Base-by-base conservation (phyloP, 192 early-diverging fungal genomes). In the Coemansia asiatica region DNA sequence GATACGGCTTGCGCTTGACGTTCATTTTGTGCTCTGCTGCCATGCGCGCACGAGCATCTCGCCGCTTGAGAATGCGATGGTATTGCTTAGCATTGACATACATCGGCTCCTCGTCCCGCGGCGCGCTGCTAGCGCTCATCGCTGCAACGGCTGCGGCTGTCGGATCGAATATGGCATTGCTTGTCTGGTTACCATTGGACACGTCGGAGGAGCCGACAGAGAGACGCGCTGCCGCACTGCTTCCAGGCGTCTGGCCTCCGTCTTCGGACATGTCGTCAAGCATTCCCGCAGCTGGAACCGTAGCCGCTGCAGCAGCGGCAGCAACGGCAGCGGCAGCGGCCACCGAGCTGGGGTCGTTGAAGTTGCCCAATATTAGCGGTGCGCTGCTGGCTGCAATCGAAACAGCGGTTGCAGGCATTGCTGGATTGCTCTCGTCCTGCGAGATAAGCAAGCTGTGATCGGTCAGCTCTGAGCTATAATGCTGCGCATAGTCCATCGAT, bases 41-140 rank as follows among this genome's bases (percentile, higher is more conserved):
- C 58, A 92, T 74, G 56, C 88, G 87, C 18, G 92, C 90, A 27
- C 96, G 83, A 19, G 97, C 95, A 51, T 95, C 95, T 65, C 97
- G 82, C 33, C 97, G 87, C 71, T 94, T 95, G 36, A 99, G 75
- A 72, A 99, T 99, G 35, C 97, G 89, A 71, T 96, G 93, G 76
- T 96, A 99, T 76, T 99, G 97, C 79, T 97, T 97, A 25, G 95
- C 94, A 77, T 99, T 99, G 28, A 99, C 97, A 73, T 96, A 97
- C 33, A 97, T 84, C 4, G 95, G 95, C 33, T 95, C 91, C 50
- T 94, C 92, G 51, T 94, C 91, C 27, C 77, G 68, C 29, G 75
- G 75, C 4, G 75, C 63, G 57, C 64, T 71, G 56, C 69, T 71
- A 15, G 68, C 64, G 38, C 68, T 79, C 77, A 79, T 79, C 10